Percentiles rank a stretch among this genome's conserved stretches.
phyloP scores from a whole-genome alignment of 768 basidiomycete genomes.

The Tulasnella sp. region DNA sequence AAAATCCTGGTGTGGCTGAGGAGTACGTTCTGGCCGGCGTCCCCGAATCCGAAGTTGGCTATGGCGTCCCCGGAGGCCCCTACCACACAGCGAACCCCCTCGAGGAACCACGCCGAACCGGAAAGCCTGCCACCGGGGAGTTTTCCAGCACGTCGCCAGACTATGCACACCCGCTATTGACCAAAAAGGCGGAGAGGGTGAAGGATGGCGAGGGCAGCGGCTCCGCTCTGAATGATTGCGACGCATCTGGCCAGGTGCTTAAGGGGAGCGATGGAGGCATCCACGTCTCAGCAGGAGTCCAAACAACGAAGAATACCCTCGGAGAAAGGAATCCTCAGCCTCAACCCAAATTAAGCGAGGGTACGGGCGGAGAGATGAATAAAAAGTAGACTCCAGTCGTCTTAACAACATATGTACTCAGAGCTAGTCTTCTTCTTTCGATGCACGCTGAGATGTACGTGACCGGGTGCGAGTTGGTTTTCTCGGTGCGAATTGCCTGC shows the following conservation, averaged over 20 bases:
- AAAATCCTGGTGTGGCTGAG: background rate
- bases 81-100: slow-evolving; percentile 19
- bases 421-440: background rate
- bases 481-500: background rate
- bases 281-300: background rate
- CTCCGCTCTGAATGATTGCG: slow-evolving; percentile 8
- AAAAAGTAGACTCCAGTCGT: background rate
- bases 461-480: background rate
- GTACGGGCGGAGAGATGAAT: background rate
- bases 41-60: slow-evolving; percentile 3
- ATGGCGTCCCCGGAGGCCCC: slow-evolving; percentile 16
- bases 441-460: background rate
- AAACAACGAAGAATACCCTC: slow-evolving; percentile 16
- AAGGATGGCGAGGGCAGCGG: slow-evolving; percentile 16
- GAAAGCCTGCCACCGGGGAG: background rate
- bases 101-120: background rate
- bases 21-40: slow-evolving; percentile 19
- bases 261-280: slow-evolving; percentile 10
- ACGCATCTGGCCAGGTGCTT: slow-evolving; percentile 14
- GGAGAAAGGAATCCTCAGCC: slow-evolving; percentile 20
- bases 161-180: slow-evolving; percentile 12
- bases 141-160: slow-evolving; percentile 20
- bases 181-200: slow-evolving; percentile 15
- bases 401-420: background rate
- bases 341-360: background rate